phyloP scores from a whole-genome alignment of 1,284 basidiomycete species.

The Fomitopsis palustris region DNA sequence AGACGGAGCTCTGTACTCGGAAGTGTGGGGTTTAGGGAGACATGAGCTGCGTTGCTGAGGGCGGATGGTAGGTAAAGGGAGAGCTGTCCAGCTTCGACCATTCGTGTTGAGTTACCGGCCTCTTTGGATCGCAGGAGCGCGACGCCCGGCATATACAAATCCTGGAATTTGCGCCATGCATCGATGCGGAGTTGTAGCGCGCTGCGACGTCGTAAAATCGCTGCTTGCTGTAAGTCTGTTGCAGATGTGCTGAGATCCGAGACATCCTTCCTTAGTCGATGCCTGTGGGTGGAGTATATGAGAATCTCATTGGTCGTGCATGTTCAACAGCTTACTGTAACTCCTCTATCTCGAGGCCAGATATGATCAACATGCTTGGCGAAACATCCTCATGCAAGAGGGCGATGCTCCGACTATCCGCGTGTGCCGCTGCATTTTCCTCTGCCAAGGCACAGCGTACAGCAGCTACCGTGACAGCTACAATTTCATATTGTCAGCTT shows the following conservation, averaged over 20 bases:
- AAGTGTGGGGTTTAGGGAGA: not conserved
- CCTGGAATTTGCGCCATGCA: not conserved
- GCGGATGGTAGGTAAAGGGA: not conserved
- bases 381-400: not conserved
- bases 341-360: not conserved
- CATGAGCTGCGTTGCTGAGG: not conserved
- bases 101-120: not conserved
- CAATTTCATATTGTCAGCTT: not conserved
- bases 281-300: not conserved
- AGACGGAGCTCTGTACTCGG: constrained; percentile 23
- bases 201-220: not conserved
- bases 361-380: not conserved
- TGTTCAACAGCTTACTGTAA: not conserved
- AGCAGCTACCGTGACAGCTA: not conserved
- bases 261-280: not conserved
- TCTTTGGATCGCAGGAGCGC: not conserved
- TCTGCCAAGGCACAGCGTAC: not conserved
- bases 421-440: not conserved
- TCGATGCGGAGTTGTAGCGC: not conserved
- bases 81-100: not conserved
- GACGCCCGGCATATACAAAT: not conserved
- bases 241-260: not conserved
- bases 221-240: not conserved
- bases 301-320: not conserved
- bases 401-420: not conserved